Conservation (phyloP, 2,329 filamentous ascomycete species). For the Plectosphaerella sp. region DNA sequence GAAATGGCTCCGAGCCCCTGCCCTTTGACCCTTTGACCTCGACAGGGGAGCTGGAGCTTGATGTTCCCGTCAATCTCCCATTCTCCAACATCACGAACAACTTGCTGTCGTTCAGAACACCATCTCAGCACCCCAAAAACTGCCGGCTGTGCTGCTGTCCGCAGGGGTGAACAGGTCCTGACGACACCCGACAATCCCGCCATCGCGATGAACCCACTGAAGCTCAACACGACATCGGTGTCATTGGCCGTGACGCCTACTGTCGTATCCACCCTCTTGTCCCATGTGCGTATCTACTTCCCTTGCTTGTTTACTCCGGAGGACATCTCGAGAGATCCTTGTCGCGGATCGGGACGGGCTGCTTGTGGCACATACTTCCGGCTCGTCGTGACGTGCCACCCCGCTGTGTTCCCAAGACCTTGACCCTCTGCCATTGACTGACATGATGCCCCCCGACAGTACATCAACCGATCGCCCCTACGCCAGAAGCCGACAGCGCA, state of each 20-base stretch:
- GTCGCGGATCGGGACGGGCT: no score
- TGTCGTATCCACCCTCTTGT: constrained; percentile 79
- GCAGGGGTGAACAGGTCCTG: not conserved
- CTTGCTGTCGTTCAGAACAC: no score
- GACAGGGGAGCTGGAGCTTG: no score
- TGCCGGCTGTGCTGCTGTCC: no score
- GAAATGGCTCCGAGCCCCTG: not conserved
- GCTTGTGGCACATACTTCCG: not conserved
- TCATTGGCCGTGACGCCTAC: constrained; percentile 82
- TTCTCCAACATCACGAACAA: no score
- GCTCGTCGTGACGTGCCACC: no score
- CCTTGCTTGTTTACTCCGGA: not conserved
- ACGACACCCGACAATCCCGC: not conserved
- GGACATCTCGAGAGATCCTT: not conserved
- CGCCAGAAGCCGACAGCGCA: constrained; percentile 81
- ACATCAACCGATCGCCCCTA: constrained; percentile 72
- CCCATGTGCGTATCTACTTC: constrained; percentile 59
- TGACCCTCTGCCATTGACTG: not conserved
- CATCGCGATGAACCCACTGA: constrained; percentile 32
- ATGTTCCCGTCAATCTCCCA: no score
- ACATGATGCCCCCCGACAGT: constrained; percentile 44
- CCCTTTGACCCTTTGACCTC: no score
- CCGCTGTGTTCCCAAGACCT: no score
- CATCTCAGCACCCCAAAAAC: no score
- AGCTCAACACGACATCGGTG: constrained; percentile 75